These are phyloP conservation scores for Macrolepiota albuminosa DNA, from an alignment of 768 basidiomycete species.

Conservation along the genomic window DNA sequence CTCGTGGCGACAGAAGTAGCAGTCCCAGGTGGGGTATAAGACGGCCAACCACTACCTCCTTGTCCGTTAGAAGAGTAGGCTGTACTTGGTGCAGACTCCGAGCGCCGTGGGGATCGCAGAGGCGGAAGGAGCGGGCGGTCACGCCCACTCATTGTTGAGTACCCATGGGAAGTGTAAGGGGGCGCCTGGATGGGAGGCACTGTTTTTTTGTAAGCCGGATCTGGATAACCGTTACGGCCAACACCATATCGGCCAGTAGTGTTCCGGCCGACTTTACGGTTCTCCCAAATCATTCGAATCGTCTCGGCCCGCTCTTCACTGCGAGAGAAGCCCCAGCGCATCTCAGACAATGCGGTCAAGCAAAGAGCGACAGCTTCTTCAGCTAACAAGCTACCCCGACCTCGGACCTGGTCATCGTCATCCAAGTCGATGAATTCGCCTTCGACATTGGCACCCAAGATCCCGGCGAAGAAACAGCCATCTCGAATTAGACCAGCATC, in stretches of 20 bases:
- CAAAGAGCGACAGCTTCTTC: conserved; percentile 54
- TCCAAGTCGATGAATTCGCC: conserved; percentile 35
- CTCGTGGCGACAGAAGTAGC: conserved; percentile 45
- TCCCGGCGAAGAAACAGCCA: conserved; percentile 85
- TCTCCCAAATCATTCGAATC: conserved; percentile 49
- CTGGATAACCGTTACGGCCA: conserved; percentile 8
- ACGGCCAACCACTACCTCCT: conserved; percentile 48
- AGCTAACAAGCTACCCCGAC: conserved; percentile 22
- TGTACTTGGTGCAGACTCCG: conserved; percentile 51
- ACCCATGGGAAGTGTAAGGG: conserved; percentile 18
- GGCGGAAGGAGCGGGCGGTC: conserved; percentile 47
- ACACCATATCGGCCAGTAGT: conserved; percentile 8
- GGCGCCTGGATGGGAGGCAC: conserved; percentile 13
- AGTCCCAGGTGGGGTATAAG: conserved; percentile 61
- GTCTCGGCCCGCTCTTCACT: conserved; percentile 68
- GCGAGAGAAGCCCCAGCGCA: conserved; percentile 79
- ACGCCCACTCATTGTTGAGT: conserved; percentile 15
- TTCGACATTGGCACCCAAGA: conserved; percentile 65
- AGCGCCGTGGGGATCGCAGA: conserved; percentile 34
- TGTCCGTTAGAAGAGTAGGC: conserved; percentile 45
- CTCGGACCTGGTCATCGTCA: conserved; percentile 26
- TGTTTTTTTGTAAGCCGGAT: conserved; percentile 13
- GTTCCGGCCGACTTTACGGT: conserved; percentile 29
- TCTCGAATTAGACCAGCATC: conserved; percentile 85
- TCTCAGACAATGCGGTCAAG: conserved; percentile 69